Evolutionary conservation across 805 yeast species (phyloP).

Genomic region (Pichia rugopelliculosa): DNA sequence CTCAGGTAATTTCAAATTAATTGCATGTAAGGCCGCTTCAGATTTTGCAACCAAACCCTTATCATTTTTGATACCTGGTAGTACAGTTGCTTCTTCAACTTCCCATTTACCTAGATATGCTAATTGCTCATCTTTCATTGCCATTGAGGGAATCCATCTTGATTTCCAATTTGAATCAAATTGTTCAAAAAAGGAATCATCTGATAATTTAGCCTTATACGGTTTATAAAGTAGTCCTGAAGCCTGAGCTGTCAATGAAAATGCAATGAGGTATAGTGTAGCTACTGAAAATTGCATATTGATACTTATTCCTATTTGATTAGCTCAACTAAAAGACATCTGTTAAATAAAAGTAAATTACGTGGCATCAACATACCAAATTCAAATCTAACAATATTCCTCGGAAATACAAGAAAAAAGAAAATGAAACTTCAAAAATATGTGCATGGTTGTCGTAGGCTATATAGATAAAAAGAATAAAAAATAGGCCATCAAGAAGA

Average conservation of each 20-base stretch:
- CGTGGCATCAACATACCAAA: no score
- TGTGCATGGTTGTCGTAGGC: no score
- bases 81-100: constrained; percentile 52
- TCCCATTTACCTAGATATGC: constrained; percentile 71
- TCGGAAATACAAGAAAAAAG: no score
- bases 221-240: constrained; percentile 24
- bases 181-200: constrained; percentile 58
- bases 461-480: no score
- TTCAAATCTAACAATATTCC: no score
- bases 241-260: constrained; percentile 4
- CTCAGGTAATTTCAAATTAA: constrained; percentile 51
- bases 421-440: no score
- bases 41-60: constrained; percentile 69
- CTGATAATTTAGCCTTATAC: constrained; percentile 30
- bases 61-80: constrained; percentile 59
- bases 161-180: constrained; percentile 38
- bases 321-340: no score
- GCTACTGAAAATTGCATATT: neutral
- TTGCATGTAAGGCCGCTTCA: constrained; percentile 77
- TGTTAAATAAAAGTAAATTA: no score
- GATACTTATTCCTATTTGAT: neutral
- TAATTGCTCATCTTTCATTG: constrained; percentile 43
- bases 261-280: neutral
- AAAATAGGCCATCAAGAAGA: no score
- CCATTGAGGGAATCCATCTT: constrained; percentile 57